Evolutionary conservation across 257 asterid species (phyloP), one percentile per base, ranked within the genome.

Genomic region (Striga asiatica): DNA sequence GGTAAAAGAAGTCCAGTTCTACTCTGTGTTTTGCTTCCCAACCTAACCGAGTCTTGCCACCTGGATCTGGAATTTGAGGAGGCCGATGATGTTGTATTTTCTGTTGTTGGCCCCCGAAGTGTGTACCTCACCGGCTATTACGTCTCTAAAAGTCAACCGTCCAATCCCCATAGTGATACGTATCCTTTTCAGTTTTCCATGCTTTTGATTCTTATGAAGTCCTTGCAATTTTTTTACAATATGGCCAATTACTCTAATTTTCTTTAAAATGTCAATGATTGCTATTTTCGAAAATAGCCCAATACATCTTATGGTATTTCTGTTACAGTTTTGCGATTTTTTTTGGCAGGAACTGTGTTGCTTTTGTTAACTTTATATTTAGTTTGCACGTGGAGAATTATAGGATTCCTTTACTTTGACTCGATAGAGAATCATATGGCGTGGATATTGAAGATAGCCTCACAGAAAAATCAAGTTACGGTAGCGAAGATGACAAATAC

Each of bases 51-150:
- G 66, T 83, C 94, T 2, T 74, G 78, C 75, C 81, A 75, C 39
- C 76, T 87, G 61, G 94, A 79, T 39, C 71, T 83, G 76, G 94
- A 87, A 63, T 87, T 83, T 47, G 96, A 76, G 72, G 94, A 83
- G 75, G 72, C 74, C 4, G 81, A 81, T 21, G 85, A 83, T 75
- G 94, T 83, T 8, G 66, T 77, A 17, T 87, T 87, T 62, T 87
- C 96, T 28, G 81, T 83, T 24, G 62, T 83, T 55, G 96, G 96
- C 53, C 83, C 94, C 1, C 77, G 76, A 54, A 74, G 76, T 65
- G 86, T 81, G 71, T 79, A 75, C 62, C 78, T 86, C 60, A 75
- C 88, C 4, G 96, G 96, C 49, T 86, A 83, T 41, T 86, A 75
- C 47, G 75, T 83, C 64, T 58, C 62, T 41, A 64, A 75, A 27